Percentiles rank a stretch among this genome's conserved stretches.
phyloP scores from a whole-genome alignment of 306 rosid genomes.

The Rosa chinensis region DNA sequence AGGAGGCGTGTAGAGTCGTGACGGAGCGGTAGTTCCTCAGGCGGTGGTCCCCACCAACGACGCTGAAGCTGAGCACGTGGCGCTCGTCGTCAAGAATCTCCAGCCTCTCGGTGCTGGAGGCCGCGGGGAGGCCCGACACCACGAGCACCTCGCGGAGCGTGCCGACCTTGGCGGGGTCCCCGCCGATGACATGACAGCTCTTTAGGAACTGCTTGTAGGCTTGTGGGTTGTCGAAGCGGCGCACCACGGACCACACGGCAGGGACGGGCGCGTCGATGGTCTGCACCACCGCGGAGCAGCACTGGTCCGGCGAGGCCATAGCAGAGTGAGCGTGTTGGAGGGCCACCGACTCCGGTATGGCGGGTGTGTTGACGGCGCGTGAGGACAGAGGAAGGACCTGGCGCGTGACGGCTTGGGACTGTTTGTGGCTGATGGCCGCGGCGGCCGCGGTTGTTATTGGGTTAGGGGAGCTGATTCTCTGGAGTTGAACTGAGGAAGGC shows the following conservation, averaged over 20 bases:
- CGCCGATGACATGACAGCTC: conserved; percentile 83
- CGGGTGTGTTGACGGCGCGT: neutral
- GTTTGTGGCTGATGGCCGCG: conserved; percentile 41
- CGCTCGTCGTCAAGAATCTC: conserved; percentile 94
- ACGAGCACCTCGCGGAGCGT: conserved; percentile 71
- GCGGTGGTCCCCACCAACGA: conserved; percentile 91
- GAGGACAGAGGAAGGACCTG: neutral
- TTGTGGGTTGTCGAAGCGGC: conserved; percentile 91
- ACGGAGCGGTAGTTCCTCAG: conserved; percentile 79
- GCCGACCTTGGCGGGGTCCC: conserved; percentile 48
- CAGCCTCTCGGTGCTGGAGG: conserved; percentile 74
- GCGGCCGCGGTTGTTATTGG: conserved; percentile 27
- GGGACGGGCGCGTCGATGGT: conserved; percentile 61
- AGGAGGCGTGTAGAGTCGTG: conserved; percentile 60
- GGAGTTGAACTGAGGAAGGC: conserved; percentile 74
- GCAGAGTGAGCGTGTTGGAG: conserved; percentile 51
- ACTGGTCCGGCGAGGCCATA: conserved; percentile 57
- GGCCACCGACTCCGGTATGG: conserved; percentile 43
- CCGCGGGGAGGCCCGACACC: conserved; percentile 91
- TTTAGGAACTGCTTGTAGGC: conserved; percentile 84
- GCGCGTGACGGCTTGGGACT: conserved; percentile 19
- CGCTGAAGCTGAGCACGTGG: conserved; percentile 88
- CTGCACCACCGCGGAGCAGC: conserved; percentile 78
- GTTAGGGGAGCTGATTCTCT: conserved; percentile 47
- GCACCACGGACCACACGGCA: conserved; percentile 78